Evolutionary conservation across 108 stramenopile species (phyloP), one percentile per base, ranked within the genome.

Genomic region (Fistulifera solaris): DNA sequence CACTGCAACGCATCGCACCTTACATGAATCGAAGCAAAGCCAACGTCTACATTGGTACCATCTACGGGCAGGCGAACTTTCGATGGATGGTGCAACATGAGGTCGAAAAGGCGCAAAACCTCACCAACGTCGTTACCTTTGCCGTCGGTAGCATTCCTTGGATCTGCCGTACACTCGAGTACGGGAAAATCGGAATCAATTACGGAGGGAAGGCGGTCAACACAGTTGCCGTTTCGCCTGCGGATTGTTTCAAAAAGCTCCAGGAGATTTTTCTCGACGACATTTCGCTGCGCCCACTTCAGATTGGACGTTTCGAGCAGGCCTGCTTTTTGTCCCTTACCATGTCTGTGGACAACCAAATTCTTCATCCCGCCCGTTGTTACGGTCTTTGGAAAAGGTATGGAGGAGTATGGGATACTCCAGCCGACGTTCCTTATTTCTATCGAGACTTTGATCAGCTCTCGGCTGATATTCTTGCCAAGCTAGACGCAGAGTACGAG

Each of bases 61-160:
- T 76, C 28, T 76, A 56, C 43, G 75, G 75, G 11, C 75, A 76
- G 54, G 75, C 75, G 0, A 70, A 70, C 1, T 76, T 71, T 35
- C 67, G 71, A 44, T 76, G 75, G 75, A 76, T 76, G 75, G 70
- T 76, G 6, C n/a, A n/a, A n/a, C 75, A 76, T 27, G 75, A 71
- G 27, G 41, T 59, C 17, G 75, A 76, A 42, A 45, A 52, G 12
- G 35, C 55, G 16, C 44, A 51, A 22, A 18, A 38, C 12, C 43
- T 71, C 11, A 65, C 25, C 12, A 76, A 76, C 51, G 44, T 70
- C 10, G 58, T 59, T 19, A 23, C 66, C 18, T 76, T 71, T 56
- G 75, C 75, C 45, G 23, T 63, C 31, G 75, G 75, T 5, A 28
- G 70, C 39, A 76, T 76, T 47, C 75, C 75, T 35, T 76, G n/a